A percentile compares a stretch with the other conserved stretches of the same genome.
phyloP scores from a whole-genome alignment of 164 flowering plant genomes.

The Nelumbo lutea region DNA sequence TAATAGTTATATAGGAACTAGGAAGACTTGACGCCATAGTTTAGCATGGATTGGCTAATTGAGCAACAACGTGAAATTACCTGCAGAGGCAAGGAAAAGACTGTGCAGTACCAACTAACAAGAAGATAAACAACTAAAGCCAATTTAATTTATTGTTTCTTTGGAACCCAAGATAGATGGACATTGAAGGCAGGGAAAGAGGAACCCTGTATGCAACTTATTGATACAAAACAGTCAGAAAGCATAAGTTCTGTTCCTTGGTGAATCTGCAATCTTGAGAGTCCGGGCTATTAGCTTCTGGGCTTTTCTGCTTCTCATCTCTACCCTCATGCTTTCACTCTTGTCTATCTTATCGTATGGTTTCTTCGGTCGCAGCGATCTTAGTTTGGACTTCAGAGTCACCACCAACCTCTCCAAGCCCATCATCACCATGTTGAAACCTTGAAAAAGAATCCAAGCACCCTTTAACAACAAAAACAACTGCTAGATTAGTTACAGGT shows the following conservation, averaged over 20 bases:
- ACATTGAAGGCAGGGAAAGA: no score
- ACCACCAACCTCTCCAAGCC: conserved; percentile 47
- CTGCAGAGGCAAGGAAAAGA: no score
- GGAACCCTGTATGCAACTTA: no score
- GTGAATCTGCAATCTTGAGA: conserved; percentile 72
- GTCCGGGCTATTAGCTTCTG: conserved; percentile 57
- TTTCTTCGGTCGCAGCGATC: conserved; percentile 44
- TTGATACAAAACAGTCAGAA: conserved; percentile 24
- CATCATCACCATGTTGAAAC: conserved; percentile 37
- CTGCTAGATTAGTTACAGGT: no score
- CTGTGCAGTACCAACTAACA: no score
- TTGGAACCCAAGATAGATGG: no score
- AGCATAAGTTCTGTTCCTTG: conserved; percentile 34
- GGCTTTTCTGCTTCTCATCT: conserved; percentile 68
- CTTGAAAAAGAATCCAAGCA: background rate
- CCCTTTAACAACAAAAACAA: background rate
- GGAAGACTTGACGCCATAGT: no score
- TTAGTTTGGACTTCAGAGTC: conserved; percentile 53
- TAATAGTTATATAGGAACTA: no score
- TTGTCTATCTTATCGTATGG: conserved; percentile 68
- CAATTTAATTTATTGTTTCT: no score
- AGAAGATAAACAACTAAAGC: no score
- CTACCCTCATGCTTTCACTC: conserved; percentile 87
- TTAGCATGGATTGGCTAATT: no score
- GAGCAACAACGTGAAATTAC: no score